Conservation (phyloP, 2,329 filamentous ascomycete genomes). For the Didymella exigua region DNA sequence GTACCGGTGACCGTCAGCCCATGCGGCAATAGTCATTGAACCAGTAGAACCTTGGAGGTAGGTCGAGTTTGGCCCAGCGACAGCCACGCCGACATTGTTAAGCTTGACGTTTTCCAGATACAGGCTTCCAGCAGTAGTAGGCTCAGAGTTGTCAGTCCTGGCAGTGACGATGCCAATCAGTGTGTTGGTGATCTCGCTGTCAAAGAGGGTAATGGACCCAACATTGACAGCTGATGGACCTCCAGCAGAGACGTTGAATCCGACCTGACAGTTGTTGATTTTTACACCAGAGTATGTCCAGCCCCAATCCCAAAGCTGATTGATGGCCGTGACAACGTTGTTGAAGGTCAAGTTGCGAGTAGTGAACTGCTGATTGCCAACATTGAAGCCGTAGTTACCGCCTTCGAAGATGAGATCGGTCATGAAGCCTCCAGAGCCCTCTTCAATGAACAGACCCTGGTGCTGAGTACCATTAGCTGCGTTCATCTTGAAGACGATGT, state of each 20-base stretch:
- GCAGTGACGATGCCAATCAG: constrained; percentile 58
- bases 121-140: constrained; percentile 55
- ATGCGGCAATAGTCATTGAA: constrained; percentile 31
- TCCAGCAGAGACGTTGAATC: constrained; percentile 56
- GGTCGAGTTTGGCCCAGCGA: constrained; percentile 31
- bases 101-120: constrained; percentile 66
- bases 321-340: constrained; percentile 59
- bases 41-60: constrained; percentile 35
- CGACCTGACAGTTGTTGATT: constrained; percentile 60
- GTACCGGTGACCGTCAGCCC: constrained; percentile 44
- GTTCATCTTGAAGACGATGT: constrained; percentile 54
- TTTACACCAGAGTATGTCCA: constrained; percentile 60
- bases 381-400: constrained; percentile 48
- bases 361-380: constrained; percentile 61
- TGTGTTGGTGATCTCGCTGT: constrained; percentile 59
- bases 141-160: constrained; percentile 51
- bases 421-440: constrained; percentile 55
- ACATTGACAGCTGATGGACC: constrained; percentile 51
- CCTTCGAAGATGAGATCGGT: constrained; percentile 54
- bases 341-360: constrained; percentile 62
- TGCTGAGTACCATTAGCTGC: constrained; percentile 53
- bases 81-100: constrained; percentile 52
- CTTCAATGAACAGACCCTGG: constrained; percentile 53
- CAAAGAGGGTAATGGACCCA: constrained; percentile 63
- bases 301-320: constrained; percentile 65